Conservation (phyloP, 345 rosid genomes). For the Arabidopsis suecica region DNA sequence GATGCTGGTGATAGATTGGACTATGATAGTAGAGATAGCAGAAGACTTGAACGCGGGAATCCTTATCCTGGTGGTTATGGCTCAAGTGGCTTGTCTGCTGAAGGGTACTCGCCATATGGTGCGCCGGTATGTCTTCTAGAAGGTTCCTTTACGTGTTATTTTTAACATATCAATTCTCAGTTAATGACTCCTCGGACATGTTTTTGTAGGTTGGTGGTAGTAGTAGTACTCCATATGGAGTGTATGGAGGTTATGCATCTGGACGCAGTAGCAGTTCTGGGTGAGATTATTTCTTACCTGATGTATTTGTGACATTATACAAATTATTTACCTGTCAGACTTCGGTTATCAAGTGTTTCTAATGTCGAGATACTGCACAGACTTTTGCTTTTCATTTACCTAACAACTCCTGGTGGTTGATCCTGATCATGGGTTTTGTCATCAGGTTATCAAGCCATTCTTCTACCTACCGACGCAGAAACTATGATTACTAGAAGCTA, state of each 20-base stretch:
- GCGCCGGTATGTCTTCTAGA: constrained; percentile 49
- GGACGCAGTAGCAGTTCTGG: constrained; percentile 80
- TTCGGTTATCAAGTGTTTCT: not conserved
- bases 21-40: constrained; percentile 70
- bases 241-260: constrained; percentile 84
- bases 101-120: constrained; percentile 78
- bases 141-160: constrained; percentile 8
- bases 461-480: constrained; percentile 84
- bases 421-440: constrained; percentile 53
- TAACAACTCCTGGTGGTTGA: constrained; percentile 28
- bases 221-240: constrained; percentile 73
- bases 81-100: constrained; percentile 63
- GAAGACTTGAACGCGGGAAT: constrained; percentile 77
- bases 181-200: constrained; percentile 27
- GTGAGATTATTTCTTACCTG: constrained; percentile 54
- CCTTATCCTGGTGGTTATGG: constrained; percentile 77
- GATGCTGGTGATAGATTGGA: constrained; percentile 52
- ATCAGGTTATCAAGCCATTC: constrained; percentile 87
- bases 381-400: constrained; percentile 4
- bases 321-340: constrained; percentile 2
- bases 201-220: constrained; percentile 68
- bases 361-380: not conserved
- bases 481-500: constrained; percentile 76
- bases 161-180: not conserved
- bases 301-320: not conserved